phyloP scores from a whole-genome alignment of 2,329 filamentous ascomycete genomes.

The Colletotrichum navitas region DNA sequence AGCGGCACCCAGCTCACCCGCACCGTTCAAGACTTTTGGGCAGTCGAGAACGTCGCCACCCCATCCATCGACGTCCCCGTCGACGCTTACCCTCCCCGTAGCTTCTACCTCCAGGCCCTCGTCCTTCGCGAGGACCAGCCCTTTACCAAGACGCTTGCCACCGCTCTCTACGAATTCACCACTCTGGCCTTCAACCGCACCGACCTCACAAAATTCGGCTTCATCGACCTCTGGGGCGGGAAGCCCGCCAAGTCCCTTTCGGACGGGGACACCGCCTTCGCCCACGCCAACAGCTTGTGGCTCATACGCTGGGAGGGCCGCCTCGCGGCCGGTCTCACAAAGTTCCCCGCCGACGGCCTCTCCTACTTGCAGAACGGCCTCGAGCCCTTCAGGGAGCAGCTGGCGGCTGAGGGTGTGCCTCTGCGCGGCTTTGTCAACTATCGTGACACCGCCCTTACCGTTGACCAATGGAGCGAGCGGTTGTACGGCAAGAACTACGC shows the following conservation, averaged over 20 bases:
- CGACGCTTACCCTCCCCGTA: constrained; percentile 38
- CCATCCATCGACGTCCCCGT: constrained; percentile 34
- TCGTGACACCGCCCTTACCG: constrained; percentile 37
- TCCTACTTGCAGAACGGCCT: constrained; percentile 61
- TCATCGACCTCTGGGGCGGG: constrained; percentile 42
- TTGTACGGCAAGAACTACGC: constrained; percentile 41
- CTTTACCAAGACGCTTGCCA: constrained; percentile 37
- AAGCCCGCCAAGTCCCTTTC: constrained; percentile 48
- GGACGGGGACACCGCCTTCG: constrained; percentile 51
- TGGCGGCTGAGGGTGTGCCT: constrained; percentile 26
- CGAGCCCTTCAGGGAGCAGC: constrained; percentile 40
- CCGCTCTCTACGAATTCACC: constrained; percentile 33
- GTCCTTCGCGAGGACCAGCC: constrained; percentile 39
- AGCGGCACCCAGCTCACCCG: constrained; percentile 30
- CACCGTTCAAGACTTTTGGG: constrained; percentile 40
- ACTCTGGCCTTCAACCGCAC: constrained; percentile 40
- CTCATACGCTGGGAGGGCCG: constrained; percentile 49
- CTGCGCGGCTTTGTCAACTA: constrained; percentile 43
- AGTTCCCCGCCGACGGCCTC: constrained; percentile 62
- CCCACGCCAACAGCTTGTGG: constrained; percentile 56
- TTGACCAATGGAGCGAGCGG: constrained; percentile 40
- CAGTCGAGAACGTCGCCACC: constrained; percentile 38
- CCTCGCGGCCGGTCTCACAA: constrained; percentile 55
- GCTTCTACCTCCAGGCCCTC: constrained; percentile 42
- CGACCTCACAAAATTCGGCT: constrained; percentile 40